Conservation (phyloP, 2,329 filamentous ascomycete genomes). For the Sporothrix inflata region DNA sequence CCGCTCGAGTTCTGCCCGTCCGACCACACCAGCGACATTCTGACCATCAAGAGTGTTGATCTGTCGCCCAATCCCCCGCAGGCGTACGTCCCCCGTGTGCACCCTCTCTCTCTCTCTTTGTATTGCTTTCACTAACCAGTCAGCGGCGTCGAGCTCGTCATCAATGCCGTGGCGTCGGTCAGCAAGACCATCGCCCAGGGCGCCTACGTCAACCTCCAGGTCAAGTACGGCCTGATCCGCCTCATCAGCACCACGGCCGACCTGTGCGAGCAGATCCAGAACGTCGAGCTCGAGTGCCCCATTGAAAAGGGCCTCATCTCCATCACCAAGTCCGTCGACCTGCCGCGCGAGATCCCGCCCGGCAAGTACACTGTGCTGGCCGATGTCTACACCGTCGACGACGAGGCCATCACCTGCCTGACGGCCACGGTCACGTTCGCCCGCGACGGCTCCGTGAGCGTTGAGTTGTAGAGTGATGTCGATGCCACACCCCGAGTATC, state of each 20-base stretch:
- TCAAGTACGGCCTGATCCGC: constrained; percentile 93
- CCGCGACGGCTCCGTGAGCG: constrained; percentile 35
- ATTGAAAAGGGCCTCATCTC: constrained; percentile 75
- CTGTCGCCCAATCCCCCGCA: constrained; percentile 82
- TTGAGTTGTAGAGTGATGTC: constrained; percentile 24
- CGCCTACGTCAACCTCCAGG: constrained; percentile 78
- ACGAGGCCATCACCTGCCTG: constrained; percentile 81
- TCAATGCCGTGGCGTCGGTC: constrained; percentile 78
- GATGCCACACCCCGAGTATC: neutral
- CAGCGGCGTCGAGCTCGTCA: constrained; percentile 77
- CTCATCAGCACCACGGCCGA: constrained; percentile 80
- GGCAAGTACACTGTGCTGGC: constrained; percentile 89
- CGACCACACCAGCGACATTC: constrained; percentile 69
- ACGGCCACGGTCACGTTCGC: constrained; percentile 71
- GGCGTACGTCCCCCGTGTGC: constrained; percentile 61
- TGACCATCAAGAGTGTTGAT: constrained; percentile 79
- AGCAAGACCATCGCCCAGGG: constrained; percentile 73
- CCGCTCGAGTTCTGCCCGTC: constrained; percentile 76
- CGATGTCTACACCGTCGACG: constrained; percentile 76
- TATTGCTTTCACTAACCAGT: constrained; percentile 23
- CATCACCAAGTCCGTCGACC: constrained; percentile 78
- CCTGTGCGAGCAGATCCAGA: constrained; percentile 84
- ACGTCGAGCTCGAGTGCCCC: constrained; percentile 88
- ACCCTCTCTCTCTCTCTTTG: neutral
- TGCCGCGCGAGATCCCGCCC: constrained; percentile 88